These are phyloP conservation scores for Colletotrichum coccodes DNA, from an alignment of 2,329 filamentous ascomycete species.

Conservation along the genomic window DNA sequence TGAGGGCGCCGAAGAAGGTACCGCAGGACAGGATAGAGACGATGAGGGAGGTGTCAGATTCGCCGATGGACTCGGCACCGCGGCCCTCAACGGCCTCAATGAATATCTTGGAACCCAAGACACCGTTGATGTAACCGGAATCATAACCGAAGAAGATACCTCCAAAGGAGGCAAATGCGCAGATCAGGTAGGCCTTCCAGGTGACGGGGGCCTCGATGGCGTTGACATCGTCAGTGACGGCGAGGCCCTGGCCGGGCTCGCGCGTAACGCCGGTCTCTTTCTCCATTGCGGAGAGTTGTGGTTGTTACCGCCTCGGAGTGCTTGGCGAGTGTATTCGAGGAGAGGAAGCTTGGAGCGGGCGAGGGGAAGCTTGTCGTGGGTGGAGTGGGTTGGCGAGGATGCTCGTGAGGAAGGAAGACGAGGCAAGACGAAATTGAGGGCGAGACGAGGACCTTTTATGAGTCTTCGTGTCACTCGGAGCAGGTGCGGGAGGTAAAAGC, in stretches of 20 bases:
- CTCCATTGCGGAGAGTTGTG: conserved; percentile 19
- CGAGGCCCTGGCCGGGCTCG: conserved; percentile 40
- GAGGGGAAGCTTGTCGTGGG: conserved; percentile 20
- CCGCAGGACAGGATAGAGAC: conserved; percentile 81
- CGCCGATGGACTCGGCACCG: conserved; percentile 44
- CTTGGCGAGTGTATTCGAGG: conserved; percentile 15
- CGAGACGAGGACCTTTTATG: conserved; percentile 31
- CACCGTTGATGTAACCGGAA: conserved; percentile 79
- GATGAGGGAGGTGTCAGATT: conserved; percentile 65
- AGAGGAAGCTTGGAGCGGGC: conserved; percentile 6
- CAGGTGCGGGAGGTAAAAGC: background rate
- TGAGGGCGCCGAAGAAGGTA: conserved; percentile 82
- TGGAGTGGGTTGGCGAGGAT: conserved; percentile 5
- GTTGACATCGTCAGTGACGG: conserved; percentile 61
- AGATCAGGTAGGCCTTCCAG: conserved; percentile 75
- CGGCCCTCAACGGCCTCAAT: conserved; percentile 59
- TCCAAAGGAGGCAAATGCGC: conserved; percentile 76
- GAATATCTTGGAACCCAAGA: conserved; percentile 64
- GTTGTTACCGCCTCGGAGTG: background rate
- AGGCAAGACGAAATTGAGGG: background rate
- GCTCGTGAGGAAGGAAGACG: conserved; percentile 21
- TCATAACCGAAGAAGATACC: conserved; percentile 85
- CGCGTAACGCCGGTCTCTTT: conserved; percentile 29
- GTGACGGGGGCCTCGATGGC: conserved; percentile 76
- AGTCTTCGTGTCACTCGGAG: conserved; percentile 15